phyloP scores from a whole-genome alignment of 2,329 filamentous ascomycete species.

The Cercospora brassicicola region DNA sequence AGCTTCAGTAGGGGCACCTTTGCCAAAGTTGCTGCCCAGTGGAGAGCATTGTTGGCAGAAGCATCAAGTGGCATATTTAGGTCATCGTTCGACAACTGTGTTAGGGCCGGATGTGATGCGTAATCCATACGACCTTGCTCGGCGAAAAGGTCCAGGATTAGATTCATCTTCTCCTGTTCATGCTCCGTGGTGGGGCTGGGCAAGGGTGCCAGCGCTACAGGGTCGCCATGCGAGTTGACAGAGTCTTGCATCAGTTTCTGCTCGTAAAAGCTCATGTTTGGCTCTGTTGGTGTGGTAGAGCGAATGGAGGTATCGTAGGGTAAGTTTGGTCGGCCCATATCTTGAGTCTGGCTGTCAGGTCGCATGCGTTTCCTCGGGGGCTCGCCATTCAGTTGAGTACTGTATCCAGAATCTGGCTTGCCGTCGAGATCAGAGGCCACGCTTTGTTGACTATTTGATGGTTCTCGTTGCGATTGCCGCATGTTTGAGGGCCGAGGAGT shows the following conservation, averaged over 20 bases:
- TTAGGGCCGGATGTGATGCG: conserved; percentile 73
- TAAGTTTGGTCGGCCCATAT: conserved; percentile 35
- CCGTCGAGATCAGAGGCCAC: conserved; percentile 45
- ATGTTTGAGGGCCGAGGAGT: conserved; percentile 66
- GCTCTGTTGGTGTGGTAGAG: conserved; percentile 71
- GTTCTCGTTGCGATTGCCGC: conserved; percentile 70
- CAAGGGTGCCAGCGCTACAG: conserved; percentile 64
- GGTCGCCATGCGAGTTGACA: conserved; percentile 53
- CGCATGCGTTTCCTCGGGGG: conserved; percentile 78
- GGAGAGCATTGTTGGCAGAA: conserved; percentile 83
- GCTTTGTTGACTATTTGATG: conserved; percentile 78
- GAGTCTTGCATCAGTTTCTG: conserved; percentile 38
- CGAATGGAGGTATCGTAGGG: conserved; percentile 58
- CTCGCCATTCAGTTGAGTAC: conserved; percentile 61
- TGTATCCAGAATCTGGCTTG: conserved; percentile 68
- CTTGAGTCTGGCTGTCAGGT: conserved; percentile 41
- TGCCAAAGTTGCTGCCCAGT: conserved; percentile 93
- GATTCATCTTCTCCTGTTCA: conserved; percentile 75
- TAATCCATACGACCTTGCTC: conserved; percentile 65
- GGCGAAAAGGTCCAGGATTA: conserved; percentile 73
- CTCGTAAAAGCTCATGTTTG: conserved; percentile 76
- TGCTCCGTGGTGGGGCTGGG: conserved; percentile 60
- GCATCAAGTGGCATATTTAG: conserved; percentile 90
- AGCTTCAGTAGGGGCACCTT: conserved; percentile 78
- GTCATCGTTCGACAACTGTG: conserved; percentile 72